Conservation (phyloP, 345 rosid species). For the Gossypium raimondii region DNA sequence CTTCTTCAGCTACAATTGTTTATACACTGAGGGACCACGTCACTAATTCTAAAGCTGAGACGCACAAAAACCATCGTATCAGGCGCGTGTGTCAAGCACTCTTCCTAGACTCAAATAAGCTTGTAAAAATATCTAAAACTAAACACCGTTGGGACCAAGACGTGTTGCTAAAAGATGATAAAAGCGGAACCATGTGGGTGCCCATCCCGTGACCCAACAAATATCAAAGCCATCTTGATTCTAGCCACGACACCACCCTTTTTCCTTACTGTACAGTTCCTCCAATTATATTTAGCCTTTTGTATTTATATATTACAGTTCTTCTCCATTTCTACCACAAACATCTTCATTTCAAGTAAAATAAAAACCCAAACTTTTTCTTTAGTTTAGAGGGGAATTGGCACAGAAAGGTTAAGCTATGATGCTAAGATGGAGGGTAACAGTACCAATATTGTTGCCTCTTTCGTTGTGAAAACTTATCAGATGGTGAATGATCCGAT, state of each 20-base stretch:
- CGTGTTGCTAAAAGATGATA: conserved; percentile 34
- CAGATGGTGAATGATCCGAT: conserved; percentile 86
- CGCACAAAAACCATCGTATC: background rate
- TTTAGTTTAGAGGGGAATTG: background rate
- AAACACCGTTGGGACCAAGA: conserved; percentile 20
- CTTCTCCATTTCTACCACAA: conserved; percentile 4
- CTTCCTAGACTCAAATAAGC: background rate
- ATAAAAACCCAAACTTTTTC: background rate
- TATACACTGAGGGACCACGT: background rate
- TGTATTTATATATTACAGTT: conserved; percentile 10
- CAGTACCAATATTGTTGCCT: conserved; percentile 39
- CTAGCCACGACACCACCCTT: conserved; percentile 30
- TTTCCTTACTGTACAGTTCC: conserved; percentile 12
- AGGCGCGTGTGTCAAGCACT: conserved; percentile 21
- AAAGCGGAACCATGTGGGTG: conserved; percentile 38
- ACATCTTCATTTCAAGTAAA: background rate
- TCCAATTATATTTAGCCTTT: background rate
- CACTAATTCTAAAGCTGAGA: background rate
- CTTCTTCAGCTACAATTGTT: background rate
- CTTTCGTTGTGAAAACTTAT: conserved; percentile 82
- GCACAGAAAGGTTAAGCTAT: background rate
- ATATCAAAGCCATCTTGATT: conserved; percentile 28
- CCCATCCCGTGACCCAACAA: conserved; percentile 37
- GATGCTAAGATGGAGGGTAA: conserved; percentile 27
- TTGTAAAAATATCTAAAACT: conserved; percentile 30